Base-by-base conservation (phyloP, 495 filamentous ascomycete genomes). In the Trichoderma gamsii region DNA sequence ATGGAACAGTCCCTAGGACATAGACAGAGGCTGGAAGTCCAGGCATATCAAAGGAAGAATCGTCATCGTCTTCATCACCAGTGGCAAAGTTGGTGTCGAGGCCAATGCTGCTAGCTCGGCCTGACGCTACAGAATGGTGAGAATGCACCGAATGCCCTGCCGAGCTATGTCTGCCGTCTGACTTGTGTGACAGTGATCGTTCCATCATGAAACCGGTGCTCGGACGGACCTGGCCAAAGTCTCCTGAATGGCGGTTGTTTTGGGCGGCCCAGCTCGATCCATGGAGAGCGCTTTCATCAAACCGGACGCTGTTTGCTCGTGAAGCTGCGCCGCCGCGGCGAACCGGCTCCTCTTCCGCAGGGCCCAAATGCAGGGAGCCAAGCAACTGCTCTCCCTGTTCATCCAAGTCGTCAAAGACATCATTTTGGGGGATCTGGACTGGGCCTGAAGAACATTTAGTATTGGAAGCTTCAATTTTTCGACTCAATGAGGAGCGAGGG, bases 281-380 rank as follows among this genome's bases (percentile, higher is more conserved):
- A 70, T 97, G 93, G 68, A 96, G 86, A 3, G 96, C 94, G 74
- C 92, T 97, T 75, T 97, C 93, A 74, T 99, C 95, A 73, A 99
- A 99, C n/a, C 95, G 90, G 70, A 99, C 95, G 76, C 96, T 98
- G 73, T 98, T 98, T 25, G 95, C 95, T 70, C 95, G 85, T 38
- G 96, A 99, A 41, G 92, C 88, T 7, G 79, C 81, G 27, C 63
- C 67, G 7, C 95, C 95, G 67, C 96, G 86, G 68, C 96, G 84
- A 52, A 80, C 76, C 4, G 94, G 96, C 75, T 97, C 93, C 52
- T 98, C 92, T 69, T 97, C 94, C 6, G 88, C 82, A 67, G 96
- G 92, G 56, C 76, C 77, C 9, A 98, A 80, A 18, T 92, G 92
- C 66, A 97, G 83, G 35, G 88, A 87, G 52, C 87, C 87, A 18